Evolutionary conservation across 192 early-diverging fungal genomes (phyloP), one percentile per base, ranked within the genome.

Genomic region (Backusella liffmaniae): DNA sequence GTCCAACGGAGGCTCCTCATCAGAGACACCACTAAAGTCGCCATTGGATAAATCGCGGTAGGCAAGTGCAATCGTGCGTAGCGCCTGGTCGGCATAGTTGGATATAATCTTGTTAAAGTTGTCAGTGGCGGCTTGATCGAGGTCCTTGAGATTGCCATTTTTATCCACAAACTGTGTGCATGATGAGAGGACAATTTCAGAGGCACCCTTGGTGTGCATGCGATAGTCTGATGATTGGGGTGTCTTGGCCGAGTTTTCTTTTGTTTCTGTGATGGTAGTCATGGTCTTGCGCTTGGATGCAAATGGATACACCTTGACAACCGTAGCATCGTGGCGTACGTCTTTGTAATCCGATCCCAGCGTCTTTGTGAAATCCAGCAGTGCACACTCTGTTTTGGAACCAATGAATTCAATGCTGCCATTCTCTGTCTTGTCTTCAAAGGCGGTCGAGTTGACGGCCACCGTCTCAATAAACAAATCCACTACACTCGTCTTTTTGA

Each of bases 251-350:
- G 69, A 66, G n/a, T 72, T 62, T 3, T 79, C 75, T 8, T 77
- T 72, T 10, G 76, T 73, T 36, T 89, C 83, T 4, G 90, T 82
- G 62, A 92, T 80, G 6, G 90, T 91, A 18, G 92, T 87, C 96
- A 97, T 97, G 70, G 93, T 87, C 90, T 98, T 98, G 70, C 91
- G 89, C 77, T 92, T 88, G n/a, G 94, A 96, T 35, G 91, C 90
- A 86, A 98, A 98, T 32, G 97, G 96, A 62, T 90, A 90, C 35
- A 96, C 84, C 53, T 92, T 91, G 35, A 87, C 82, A n/a, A 89
- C 73, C 68, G 79, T 84, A 77, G 71, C 42, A 53, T 86, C 82
- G 4, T 82, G 73, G 56, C 92, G 88, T 70, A 84, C 76, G 49
- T 76, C 73, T 72, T 83, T 85, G 84, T 92, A 91, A 66, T 89